Evolutionary conservation across 441 rosid species (phyloP), one percentile per base, ranked within the genome.

Genomic region (Lepidium campestre): DNA sequence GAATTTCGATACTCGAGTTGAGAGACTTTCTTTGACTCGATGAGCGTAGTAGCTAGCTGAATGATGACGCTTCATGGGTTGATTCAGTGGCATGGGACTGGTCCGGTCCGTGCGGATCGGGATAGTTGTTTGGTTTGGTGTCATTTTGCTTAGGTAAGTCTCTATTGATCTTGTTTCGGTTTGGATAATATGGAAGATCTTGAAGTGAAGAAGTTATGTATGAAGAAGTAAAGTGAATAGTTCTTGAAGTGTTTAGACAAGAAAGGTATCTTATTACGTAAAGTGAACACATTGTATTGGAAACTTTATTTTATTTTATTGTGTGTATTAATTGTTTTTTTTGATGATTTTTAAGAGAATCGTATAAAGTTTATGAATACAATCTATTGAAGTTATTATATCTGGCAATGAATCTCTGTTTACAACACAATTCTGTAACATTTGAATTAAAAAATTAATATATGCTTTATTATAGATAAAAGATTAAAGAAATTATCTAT

Each of bases 21-120:
- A 60, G 71, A 90, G 85, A 78, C 93, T 88, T 56, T 85, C 93
- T 4, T 60, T 77, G 78, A 83, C 96, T 0, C 85, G 83, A 57
- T 67, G 82, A 53, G 81, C 89, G 12, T 81, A 81, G 86, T 90
- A 76, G 41, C 78, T 71, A 67, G 87, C 73, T 0, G 83, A 53
- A 61, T 57, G 82, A 74, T 64, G 88, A 72, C 65, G 86, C 22
- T 74, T 73, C 35, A 75, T 1, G 36, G 75, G 65, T 32, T 62
- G 78, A 2, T 10, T 20, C 35, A 0, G 66, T 19, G 39, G 9
- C 25, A 17, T 6, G 5, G 66, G 72, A 34, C 68, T 47, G 42
- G 70, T 41, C 40, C 65, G 70, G 67, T 75, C 44, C 1, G 89
- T 41, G 36, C 62, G 70, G 67, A 77, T 47, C 0, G 91, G 91